Conservation (phyloP, 352 stramenopile species). For the Phytophthora tubulina region DNA sequence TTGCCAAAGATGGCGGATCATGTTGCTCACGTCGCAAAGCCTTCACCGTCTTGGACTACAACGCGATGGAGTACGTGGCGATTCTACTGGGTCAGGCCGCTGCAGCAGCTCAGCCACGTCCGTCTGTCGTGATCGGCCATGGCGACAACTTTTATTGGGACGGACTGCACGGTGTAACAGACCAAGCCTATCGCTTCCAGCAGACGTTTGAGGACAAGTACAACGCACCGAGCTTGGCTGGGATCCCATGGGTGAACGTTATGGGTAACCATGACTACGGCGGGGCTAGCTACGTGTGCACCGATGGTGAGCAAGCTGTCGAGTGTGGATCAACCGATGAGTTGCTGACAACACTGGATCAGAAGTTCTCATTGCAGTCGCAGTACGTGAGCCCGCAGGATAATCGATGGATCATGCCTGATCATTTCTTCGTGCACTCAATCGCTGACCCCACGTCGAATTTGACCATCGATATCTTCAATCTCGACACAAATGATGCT, state of each 20-base stretch:
- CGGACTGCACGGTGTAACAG: conserved; percentile 60
- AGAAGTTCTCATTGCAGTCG: conserved; percentile 80
- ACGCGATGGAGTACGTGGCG: conserved; percentile 76
- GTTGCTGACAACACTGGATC: conserved; percentile 59
- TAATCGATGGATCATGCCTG: conserved; percentile 84
- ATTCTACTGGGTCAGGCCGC: conserved; percentile 64
- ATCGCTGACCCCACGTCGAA: conserved; percentile 63
- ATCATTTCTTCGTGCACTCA: conserved; percentile 86
- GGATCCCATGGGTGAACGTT: conserved; percentile 87
- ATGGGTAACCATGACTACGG: conserved; percentile 91
- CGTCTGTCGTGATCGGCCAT: conserved; percentile 64
- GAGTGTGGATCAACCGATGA: conserved; percentile 58
- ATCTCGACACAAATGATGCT: conserved; percentile 85
- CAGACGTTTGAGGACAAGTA: conserved; percentile 88
- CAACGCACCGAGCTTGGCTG: conserved; percentile 48
- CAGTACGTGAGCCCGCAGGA: conserved; percentile 83
- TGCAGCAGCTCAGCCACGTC: conserved; percentile 35
- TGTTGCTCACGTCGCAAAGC: conserved; percentile 67
- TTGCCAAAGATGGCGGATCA: conserved; percentile 65
- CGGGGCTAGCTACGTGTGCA: conserved; percentile 81
- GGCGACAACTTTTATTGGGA: conserved; percentile 90
- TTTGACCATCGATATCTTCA: conserved; percentile 88
- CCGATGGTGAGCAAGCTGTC: conserved; percentile 44
- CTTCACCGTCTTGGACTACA: conserved; percentile 74
- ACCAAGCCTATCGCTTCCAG: conserved; percentile 76